A percentile compares a stretch with the other conserved stretches of the same genome.
Evolutionary conservation across 139 green algal species (phyloP).

Genomic region (Coelastrella sp.): DNA sequence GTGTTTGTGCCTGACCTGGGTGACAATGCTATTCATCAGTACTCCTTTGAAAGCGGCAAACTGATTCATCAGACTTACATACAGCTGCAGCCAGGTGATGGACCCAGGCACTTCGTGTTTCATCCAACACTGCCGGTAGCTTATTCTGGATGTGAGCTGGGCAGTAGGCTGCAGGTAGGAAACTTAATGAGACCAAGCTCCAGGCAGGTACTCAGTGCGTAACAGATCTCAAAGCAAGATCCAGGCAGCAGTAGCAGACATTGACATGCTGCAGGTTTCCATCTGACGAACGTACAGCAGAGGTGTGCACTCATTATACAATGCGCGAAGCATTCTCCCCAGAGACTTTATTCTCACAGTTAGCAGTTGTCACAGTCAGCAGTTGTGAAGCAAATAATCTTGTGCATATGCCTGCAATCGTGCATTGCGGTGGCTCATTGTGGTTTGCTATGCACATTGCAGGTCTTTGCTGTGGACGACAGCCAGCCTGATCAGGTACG

Average conservation of each 20-base stretch:
- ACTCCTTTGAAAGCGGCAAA: conserved; percentile 5
- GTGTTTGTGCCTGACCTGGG: conserved; percentile 51
- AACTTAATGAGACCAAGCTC: too few species aligned
- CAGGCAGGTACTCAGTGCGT: background rate
- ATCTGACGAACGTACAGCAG: too few species aligned
- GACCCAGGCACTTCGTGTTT: conserved; percentile 47
- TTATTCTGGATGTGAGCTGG: conserved; percentile 46
- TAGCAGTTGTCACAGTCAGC: too few species aligned
- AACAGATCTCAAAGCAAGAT: background rate
- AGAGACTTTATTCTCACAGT: too few species aligned
- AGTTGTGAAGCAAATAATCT: background rate
- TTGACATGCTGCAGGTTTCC: background rate
- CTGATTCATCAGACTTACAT: conserved; percentile 31
- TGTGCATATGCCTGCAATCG: background rate
- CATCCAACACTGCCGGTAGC: conserved; percentile 48
- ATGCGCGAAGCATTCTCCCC: too few species aligned
- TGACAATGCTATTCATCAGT: conserved; percentile 50
- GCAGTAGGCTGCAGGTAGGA: conserved; percentile 35
- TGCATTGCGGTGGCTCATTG: too few species aligned
- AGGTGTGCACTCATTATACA: background rate
- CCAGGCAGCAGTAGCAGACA: background rate
- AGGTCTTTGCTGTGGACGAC: conserved; percentile 47
- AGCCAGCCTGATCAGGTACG: conserved; percentile 36
- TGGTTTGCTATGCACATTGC: background rate
- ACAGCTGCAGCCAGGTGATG: conserved; percentile 28